Conservation (phyloP, 129 eudicot species). For the Chrysanthemum lavandulifolium region DNA sequence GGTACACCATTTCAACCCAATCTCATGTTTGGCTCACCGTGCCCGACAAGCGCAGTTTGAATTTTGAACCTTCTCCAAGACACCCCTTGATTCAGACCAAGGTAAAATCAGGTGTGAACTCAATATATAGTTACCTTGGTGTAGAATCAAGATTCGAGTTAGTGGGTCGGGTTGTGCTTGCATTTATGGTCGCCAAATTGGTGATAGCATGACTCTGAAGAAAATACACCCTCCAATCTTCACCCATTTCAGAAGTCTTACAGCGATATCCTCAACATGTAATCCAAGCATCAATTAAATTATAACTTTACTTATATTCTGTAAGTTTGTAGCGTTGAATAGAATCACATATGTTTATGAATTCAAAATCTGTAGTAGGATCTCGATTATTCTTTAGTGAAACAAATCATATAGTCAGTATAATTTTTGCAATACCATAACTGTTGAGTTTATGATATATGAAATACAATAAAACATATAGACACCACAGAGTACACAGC, state of each 20-base stretch:
- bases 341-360: neutral
- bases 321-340: neutral
- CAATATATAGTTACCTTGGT: conserved; percentile 63
- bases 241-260: conserved; percentile 79
- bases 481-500: no score
- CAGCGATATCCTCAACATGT: conserved; percentile 71
- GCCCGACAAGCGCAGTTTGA: neutral
- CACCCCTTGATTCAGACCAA: neutral
- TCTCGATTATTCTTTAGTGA: neutral
- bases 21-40: neutral
- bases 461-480: no score
- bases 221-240: conserved; percentile 90
- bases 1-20: neutral
- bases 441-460: no score
- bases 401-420: neutral
- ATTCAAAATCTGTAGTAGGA: no score
- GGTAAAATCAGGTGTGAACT: neutral
- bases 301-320: neutral
- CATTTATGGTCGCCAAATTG: conserved; percentile 94
- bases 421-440: no score
- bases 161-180: conserved; percentile 84
- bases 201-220: conserved; percentile 96
- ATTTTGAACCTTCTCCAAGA: neutral
- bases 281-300: neutral
- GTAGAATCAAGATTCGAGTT: conserved; percentile 87